phyloP scores from a whole-genome alignment of 176 grass and related monocot species.

The Triticum urartu region DNA sequence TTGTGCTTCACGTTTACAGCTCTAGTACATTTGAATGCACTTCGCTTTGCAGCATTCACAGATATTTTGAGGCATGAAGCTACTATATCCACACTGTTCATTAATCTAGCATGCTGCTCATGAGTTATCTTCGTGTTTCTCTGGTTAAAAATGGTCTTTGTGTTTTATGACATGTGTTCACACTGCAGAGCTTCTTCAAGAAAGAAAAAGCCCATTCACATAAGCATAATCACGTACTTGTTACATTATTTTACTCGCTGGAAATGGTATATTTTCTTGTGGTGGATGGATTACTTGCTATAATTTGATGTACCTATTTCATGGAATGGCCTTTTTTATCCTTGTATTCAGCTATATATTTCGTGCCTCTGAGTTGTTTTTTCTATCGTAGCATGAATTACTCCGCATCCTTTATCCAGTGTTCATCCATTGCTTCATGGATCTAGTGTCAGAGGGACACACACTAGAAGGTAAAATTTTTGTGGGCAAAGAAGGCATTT shows the following conservation, averaged over 20 bases:
- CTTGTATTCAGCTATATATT: slow-evolving; percentile 14
- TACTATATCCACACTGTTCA: not conserved
- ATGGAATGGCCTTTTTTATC: not conserved
- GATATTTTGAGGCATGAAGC: slow-evolving; percentile 5
- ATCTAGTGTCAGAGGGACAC: slow-evolving; percentile 85
- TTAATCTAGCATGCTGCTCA: not conserved
- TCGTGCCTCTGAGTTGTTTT: slow-evolving; percentile 16
- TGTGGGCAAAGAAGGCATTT: slow-evolving; percentile 49
- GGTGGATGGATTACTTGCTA: not conserved
- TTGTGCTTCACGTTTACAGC: slow-evolving; percentile 13
- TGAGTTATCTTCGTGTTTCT: not conserved
- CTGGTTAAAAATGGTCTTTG: not conserved
- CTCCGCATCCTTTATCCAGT: slow-evolving; percentile 85
- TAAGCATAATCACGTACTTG: not conserved
- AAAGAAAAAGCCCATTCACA: not conserved
- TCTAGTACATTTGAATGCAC: slow-evolving; percentile 1
- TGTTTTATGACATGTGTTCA: not conserved
- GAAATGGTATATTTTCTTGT: not conserved
- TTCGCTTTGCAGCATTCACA: not conserved
- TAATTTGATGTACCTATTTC: not conserved
- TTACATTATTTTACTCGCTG: not conserved
- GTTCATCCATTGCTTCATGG: slow-evolving; percentile 98
- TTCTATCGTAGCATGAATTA: slow-evolving; percentile 69
- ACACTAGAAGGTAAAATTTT: slow-evolving; percentile 58
- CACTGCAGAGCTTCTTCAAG: not conserved